Conservation (phyloP, 108 stramenopile genomes). For the Discostella stelligeroides region DNA sequence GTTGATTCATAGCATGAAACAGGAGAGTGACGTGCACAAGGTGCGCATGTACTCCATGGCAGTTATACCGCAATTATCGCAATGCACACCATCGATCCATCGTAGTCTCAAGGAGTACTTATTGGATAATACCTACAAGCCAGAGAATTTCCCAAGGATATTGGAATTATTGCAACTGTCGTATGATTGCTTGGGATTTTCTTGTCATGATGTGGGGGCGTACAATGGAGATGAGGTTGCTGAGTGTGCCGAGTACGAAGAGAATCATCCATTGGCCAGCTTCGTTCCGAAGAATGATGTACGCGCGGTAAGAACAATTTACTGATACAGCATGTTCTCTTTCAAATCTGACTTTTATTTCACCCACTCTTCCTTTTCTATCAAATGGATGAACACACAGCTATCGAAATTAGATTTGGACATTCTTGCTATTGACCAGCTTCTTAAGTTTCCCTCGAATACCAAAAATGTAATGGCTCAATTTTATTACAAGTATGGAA, state of each 20-base stretch:
- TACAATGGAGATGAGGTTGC: conserved; percentile 29
- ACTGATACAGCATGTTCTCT: not conserved
- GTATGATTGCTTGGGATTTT: conserved; percentile 78
- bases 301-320: conserved; percentile 23
- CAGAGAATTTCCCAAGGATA: conserved; percentile 54
- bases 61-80: conserved; percentile 77
- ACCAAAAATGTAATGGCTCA: conserved; percentile 54
- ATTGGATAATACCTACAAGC: conserved; percentile 49
- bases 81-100: conserved; percentile 73
- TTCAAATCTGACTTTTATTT: not conserved
- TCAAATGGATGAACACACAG: too few relatives aligned
- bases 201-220: conserved; percentile 73
- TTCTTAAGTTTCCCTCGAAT: conserved; percentile 43
- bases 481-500: conserved; percentile 70
- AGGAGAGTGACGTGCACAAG: conserved; percentile 39
- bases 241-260: conserved; percentile 46
- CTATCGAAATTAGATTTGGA: conserved; percentile 71
- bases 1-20: conserved; percentile 64
- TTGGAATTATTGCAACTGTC: conserved; percentile 58
- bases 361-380: not conserved
- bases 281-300: conserved; percentile 61
- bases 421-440: conserved; percentile 44
- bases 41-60: conserved; percentile 66
- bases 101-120: conserved; percentile 65
- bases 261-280: conserved; percentile 55